These are phyloP conservation scores for Craterostigma plantagineum DNA, from an alignment of 257 asterid species.

Conservation along the genomic window DNA sequence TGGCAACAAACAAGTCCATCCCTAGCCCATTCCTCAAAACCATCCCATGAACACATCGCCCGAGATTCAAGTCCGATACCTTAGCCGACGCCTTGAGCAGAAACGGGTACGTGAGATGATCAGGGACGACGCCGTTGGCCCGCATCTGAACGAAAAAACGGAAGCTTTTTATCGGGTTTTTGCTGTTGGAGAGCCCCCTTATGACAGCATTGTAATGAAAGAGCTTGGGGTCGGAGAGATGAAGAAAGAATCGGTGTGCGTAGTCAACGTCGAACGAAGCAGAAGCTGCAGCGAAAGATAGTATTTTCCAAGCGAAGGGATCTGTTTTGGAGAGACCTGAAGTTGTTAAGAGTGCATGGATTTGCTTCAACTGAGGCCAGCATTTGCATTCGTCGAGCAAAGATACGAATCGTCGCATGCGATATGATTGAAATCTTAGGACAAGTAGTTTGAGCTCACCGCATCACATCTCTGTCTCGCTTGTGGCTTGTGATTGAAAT, in stretches of 20 bases:
- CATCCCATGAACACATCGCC: conserved; percentile 27
- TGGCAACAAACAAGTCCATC: conserved; percentile 28
- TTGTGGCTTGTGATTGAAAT: no score
- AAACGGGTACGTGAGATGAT: conserved; percentile 53
- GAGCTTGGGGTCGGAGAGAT: conserved; percentile 23
- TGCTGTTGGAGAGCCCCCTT: conserved; percentile 34
- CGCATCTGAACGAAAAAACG: conserved; percentile 23
- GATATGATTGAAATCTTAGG: no score
- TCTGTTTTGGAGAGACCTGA: conserved; percentile 24
- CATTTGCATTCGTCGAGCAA: conserved; percentile 27
- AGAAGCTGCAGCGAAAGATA: conserved; percentile 25
- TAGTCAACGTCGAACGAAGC: conserved; percentile 17
- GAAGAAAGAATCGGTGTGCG: conserved; percentile 32
- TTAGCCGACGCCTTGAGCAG: conserved; percentile 44
- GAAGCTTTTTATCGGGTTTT: conserved; percentile 24
- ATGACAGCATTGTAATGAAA: conserved; percentile 39
- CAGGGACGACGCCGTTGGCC: conserved; percentile 22
- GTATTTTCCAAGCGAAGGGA: conserved; percentile 30
- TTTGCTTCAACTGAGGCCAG: conserved; percentile 30
- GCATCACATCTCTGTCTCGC: no score
- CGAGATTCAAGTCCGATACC: conserved; percentile 20
- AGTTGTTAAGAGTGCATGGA: conserved; percentile 34
- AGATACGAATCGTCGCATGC: conserved; percentile 9
- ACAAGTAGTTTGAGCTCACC: no score
- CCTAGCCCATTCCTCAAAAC: conserved; percentile 25